Conservation (phyloP, 2,329 filamentous ascomycete genomes). For the Fusarium nurragi region DNA sequence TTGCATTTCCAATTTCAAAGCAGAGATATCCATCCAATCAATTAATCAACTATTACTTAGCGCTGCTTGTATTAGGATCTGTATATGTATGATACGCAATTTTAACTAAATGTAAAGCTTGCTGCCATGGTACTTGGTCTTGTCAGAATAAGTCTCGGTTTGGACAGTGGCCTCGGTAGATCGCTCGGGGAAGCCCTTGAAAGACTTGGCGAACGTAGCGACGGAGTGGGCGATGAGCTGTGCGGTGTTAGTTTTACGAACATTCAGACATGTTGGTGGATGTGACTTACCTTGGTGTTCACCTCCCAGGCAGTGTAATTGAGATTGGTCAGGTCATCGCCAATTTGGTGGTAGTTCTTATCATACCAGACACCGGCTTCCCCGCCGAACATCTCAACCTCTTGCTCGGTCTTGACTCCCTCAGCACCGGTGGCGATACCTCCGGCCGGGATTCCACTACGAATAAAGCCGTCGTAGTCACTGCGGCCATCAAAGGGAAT, state of each 20-base stretch:
- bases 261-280: background rate
- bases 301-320: slow-evolving; percentile 68
- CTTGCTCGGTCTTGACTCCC: slow-evolving; percentile 75
- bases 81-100: background rate
- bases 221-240: slow-evolving; percentile 76
- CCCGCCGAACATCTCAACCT: slow-evolving; percentile 76
- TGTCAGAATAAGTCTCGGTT: slow-evolving; percentile 46
- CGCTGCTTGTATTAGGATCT: background rate
- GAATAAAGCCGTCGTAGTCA: slow-evolving; percentile 82
- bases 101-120: slow-evolving; percentile 31
- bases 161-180: slow-evolving; percentile 44
- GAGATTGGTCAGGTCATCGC: slow-evolving; percentile 67
- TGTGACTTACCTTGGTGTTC: slow-evolving; percentile 64
- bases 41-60: slow-evolving; percentile 13
- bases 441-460: slow-evolving; percentile 75
- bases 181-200: slow-evolving; percentile 71
- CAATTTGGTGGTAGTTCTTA: slow-evolving; percentile 69
- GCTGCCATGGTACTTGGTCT: slow-evolving; percentile 60
- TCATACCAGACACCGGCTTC: slow-evolving; percentile 69
- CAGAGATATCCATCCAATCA: slow-evolving; percentile 38
- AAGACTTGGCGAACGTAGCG: slow-evolving; percentile 73
- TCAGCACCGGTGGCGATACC: slow-evolving; percentile 83
- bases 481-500: slow-evolving; percentile 82
- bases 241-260: slow-evolving; percentile 27
- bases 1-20: slow-evolving; percentile 30